These are phyloP conservation scores for Neurospora crassa DNA, from an alignment of 2,329 filamentous ascomycete species.

Conservation along the genomic window DNA sequence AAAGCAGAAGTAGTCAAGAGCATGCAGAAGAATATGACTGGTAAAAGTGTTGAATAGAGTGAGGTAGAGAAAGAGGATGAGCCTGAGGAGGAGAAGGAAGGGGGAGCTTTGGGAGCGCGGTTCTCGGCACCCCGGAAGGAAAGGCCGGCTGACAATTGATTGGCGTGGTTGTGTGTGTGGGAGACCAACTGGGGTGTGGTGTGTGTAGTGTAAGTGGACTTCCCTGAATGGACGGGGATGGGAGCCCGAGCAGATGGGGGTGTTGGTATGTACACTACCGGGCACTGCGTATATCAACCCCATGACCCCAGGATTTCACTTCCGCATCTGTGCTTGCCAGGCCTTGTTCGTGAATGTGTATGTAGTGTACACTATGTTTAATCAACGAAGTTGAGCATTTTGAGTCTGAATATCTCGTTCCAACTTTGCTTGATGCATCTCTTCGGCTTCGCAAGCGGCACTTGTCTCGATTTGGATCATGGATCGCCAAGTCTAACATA, in stretches of 20 bases:
- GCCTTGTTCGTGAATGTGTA: neutral
- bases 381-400: neutral
- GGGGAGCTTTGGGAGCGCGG: neutral
- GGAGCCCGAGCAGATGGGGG: neutral
- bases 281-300: neutral
- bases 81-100: neutral
- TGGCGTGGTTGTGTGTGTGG: neutral
- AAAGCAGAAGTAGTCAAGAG: neutral
- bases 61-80: neutral
- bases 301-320: neutral
- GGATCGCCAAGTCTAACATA: neutral
- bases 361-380: neutral
- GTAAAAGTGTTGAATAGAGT: neutral
- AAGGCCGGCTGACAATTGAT: neutral
- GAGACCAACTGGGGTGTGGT: neutral
- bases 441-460: neutral
- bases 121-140: neutral
- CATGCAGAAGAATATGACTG: neutral
- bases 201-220: neutral
- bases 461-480: neutral
- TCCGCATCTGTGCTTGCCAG: neutral
- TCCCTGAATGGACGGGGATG: neutral
- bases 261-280: neutral
- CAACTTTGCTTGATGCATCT: neutral
- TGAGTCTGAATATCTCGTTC: neutral